These are phyloP conservation scores for Ogataea dorogensis DNA, from an alignment of 805 yeast species.

Conservation along the genomic window DNA sequence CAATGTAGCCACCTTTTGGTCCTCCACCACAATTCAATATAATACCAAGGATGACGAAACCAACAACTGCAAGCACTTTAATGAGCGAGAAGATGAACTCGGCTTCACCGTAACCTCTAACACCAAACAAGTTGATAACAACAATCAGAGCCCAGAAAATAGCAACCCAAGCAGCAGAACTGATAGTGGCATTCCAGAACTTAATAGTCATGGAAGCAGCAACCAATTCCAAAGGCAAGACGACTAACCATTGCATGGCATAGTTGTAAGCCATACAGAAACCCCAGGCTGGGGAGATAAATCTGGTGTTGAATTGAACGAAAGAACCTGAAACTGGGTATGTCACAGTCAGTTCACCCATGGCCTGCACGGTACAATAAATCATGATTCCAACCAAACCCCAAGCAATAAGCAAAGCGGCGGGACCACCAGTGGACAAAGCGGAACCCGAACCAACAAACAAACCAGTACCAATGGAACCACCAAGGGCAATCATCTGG, in stretches of 20 bases:
- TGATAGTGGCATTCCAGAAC: constrained; percentile 44
- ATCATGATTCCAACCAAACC: constrained; percentile 57
- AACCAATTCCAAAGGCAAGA: constrained; percentile 53
- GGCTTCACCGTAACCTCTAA: constrained; percentile 67
- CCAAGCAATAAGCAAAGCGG: constrained; percentile 62
- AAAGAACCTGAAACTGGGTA: constrained; percentile 67
- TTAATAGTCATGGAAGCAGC: constrained; percentile 52
- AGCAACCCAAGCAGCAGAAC: constrained; percentile 56
- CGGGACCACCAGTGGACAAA: constrained; percentile 70
- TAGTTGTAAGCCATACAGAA: constrained; percentile 63
- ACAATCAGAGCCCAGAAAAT: constrained; percentile 53
- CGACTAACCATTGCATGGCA: constrained; percentile 53
- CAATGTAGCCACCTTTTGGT: constrained; percentile 53
- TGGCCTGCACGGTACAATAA: constrained; percentile 60
- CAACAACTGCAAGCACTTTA: constrained; percentile 57
- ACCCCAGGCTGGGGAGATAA: constrained; percentile 57
- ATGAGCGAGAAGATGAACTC: constrained; percentile 55
- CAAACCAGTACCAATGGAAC: constrained; percentile 81
- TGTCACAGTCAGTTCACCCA: constrained; percentile 62
- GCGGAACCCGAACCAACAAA: constrained; percentile 72
- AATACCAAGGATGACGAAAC: constrained; percentile 56
- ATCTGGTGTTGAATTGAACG: constrained; percentile 57
- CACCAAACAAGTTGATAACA: constrained; percentile 57
- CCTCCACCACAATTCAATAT: constrained; percentile 65
- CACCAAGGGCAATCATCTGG: constrained; percentile 81